Percentiles rank a stretch among this genome's conserved stretches.
Conservation (phyloP, 2,329 filamentous ascomycete genomes). For the Nemania sp. region DNA sequence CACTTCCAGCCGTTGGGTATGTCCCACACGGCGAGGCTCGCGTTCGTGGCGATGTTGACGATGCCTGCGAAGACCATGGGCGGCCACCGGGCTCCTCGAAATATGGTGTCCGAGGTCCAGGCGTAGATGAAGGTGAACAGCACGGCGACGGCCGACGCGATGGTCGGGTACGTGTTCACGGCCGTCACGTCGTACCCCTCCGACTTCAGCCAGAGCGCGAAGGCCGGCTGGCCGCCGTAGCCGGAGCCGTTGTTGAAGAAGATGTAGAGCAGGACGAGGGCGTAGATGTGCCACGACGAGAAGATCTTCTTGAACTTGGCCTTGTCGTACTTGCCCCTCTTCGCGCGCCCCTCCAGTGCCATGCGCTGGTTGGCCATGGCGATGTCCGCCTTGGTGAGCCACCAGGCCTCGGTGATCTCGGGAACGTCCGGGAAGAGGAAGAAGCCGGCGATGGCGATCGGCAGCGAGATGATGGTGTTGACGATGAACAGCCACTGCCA, state of each 20-base stretch:
- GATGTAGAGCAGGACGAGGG: conserved; percentile 62
- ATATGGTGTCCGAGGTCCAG: conserved; percentile 66
- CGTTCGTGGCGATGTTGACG: conserved; percentile 48
- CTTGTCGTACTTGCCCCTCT: conserved; percentile 46
- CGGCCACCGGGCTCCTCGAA: conserved; percentile 65
- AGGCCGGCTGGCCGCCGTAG: conserved; percentile 56
- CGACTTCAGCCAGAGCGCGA: conserved; percentile 54
- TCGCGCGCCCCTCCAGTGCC: conserved; percentile 51
- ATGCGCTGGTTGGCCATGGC: conserved; percentile 47
- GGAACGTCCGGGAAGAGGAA: conserved; percentile 49
- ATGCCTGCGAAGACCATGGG: conserved; percentile 61
- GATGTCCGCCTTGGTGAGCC: conserved; percentile 45
- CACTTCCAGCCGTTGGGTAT: conserved; percentile 63
- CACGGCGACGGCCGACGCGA: conserved; percentile 58
- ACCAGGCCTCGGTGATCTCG: conserved; percentile 46
- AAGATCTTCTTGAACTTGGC: conserved; percentile 65
- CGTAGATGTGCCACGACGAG: conserved; percentile 67
- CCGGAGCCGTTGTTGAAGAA: conserved; percentile 65
- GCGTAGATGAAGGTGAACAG: conserved; percentile 66
- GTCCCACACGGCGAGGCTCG: conserved; percentile 49
- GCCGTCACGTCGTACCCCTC: conserved; percentile 46
- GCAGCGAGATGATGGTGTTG: conserved; percentile 58
- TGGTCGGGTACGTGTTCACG: conserved; percentile 60
- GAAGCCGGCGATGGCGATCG: conserved; percentile 55
- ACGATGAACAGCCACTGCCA: conserved; percentile 63